A percentile compares a stretch with the other conserved stretches of the same genome.
phyloP scores from a whole-genome alignment of 495 filamentous ascomycete genomes.

The Penicillium paradoxum region DNA sequence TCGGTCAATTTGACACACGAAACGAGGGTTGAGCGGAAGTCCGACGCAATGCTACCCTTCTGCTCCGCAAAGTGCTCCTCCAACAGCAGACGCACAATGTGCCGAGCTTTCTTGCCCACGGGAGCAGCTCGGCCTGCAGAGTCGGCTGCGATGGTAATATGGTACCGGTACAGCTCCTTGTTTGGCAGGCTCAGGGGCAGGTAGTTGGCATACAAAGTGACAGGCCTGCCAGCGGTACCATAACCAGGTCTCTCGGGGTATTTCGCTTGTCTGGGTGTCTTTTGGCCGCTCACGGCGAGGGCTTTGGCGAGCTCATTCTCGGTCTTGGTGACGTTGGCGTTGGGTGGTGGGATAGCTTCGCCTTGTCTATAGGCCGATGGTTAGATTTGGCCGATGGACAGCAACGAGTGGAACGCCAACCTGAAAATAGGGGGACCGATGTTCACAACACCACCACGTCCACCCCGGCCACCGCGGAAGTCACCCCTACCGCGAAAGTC shows the following conservation, averaged over 20 bases:
- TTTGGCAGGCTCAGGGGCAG: conserved; percentile 45
- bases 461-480: background rate
- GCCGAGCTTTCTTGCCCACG: conserved; percentile 48
- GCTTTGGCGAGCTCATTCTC: conserved; percentile 28
- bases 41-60: conserved; percentile 45
- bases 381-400: background rate
- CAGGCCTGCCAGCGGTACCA: conserved; percentile 46
- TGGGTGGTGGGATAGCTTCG: conserved; percentile 17
- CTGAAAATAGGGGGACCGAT: conserved; percentile 4
- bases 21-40: conserved; percentile 53
- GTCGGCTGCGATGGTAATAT: conserved; percentile 26
- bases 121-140: conserved; percentile 25
- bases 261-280: conserved; percentile 9
- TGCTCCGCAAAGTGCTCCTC: conserved; percentile 30
- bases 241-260: conserved; percentile 53
- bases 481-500: background rate
- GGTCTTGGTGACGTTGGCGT: conserved; percentile 23
- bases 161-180: conserved; percentile 36
- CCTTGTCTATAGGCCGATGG: conserved; percentile 14
- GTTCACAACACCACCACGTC: background rate
- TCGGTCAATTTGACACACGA: conserved; percentile 32
- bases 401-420: background rate
- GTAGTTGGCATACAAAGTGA: conserved; percentile 61
- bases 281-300: conserved; percentile 18
- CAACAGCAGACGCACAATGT: conserved; percentile 50